Conservation (phyloP, 2,329 filamentous ascomycete genomes). For the Rutstroemia sp. region DNA sequence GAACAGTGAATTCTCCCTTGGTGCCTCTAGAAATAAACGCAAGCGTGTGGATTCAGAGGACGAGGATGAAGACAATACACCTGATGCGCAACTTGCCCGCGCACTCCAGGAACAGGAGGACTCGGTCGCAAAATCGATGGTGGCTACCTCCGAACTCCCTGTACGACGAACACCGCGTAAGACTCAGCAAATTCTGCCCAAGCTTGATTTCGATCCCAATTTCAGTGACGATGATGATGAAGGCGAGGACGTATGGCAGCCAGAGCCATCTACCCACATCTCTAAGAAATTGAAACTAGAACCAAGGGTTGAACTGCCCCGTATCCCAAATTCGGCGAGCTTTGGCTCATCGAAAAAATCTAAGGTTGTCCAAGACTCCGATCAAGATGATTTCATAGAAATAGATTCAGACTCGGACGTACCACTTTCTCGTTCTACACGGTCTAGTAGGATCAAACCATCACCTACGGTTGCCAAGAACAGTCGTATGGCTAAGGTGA, state of each 20-base stretch:
- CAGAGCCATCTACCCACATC: slow-evolving; percentile 3
- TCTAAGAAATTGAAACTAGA: slow-evolving; percentile 22
- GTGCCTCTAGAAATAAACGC: slow-evolving; percentile 31
- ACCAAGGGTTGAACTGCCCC: slow-evolving; percentile 23
- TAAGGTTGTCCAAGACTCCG: slow-evolving; percentile 15
- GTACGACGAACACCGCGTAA: slow-evolving; percentile 16
- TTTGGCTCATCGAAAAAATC: slow-evolving; percentile 16
- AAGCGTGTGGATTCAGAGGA: slow-evolving; percentile 40
- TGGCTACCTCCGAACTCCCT: slow-evolving; percentile 29
- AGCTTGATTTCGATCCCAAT: slow-evolving; percentile 9
- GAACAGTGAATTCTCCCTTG: slow-evolving; percentile 43
- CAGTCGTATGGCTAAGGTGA: not conserved
- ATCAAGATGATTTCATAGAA: slow-evolving; percentile 21
- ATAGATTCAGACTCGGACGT: slow-evolving; percentile 15
- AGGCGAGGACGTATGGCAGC: not conserved
- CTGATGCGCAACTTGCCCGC: slow-evolving; percentile 47
- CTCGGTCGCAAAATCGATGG: slow-evolving; percentile 16
- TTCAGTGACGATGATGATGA: slow-evolving; percentile 11
- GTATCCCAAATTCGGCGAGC: slow-evolving; percentile 21
- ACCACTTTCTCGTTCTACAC: slow-evolving; percentile 4
- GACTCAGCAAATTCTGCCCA: slow-evolving; percentile 10
- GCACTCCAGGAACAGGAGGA: slow-evolving; percentile 51
- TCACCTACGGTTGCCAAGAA: not conserved
- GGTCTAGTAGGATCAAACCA: not conserved
- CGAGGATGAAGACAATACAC: slow-evolving; percentile 34